phyloP scores from a whole-genome alignment of 345 rosid species.

The Salix purpurea region DNA sequence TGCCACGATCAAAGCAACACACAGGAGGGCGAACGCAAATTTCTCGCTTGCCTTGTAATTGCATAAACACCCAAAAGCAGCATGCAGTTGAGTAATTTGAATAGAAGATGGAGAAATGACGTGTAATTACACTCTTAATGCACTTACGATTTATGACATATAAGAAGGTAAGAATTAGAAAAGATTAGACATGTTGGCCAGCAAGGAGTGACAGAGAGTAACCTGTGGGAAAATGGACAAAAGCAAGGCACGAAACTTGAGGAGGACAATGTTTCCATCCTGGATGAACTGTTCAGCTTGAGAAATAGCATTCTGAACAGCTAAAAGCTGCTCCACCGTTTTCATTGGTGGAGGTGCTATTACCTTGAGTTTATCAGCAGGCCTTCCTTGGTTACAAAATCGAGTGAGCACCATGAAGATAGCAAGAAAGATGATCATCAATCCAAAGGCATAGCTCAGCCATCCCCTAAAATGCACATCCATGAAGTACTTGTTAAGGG shows the following conservation, averaged over 20 bases:
- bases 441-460: constrained; percentile 61
- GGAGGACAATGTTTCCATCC: constrained; percentile 76
- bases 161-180: neutral
- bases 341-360: constrained; percentile 78
- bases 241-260: constrained; percentile 78
- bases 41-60: constrained; percentile 72
- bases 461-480: constrained; percentile 45
- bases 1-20: constrained; percentile 41
- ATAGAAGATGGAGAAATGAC: neutral
- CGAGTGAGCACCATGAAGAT: constrained; percentile 66
- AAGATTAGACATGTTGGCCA: neutral
- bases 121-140: neutral
- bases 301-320: constrained; percentile 77
- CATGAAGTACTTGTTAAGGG: neutral
- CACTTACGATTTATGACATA: neutral
- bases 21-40: constrained; percentile 51
- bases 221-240: constrained; percentile 80
- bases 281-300: constrained; percentile 75
- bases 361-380: constrained; percentile 57
- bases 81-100: neutral
- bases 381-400: constrained; percentile 50
- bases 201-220: neutral
- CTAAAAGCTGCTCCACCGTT: constrained; percentile 94
- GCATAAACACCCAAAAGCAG: neutral
- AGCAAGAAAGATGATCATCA: constrained; percentile 40